These are phyloP conservation scores for Anacardium occidentale DNA, from an alignment of 345 rosid species.

Conservation along the genomic window DNA sequence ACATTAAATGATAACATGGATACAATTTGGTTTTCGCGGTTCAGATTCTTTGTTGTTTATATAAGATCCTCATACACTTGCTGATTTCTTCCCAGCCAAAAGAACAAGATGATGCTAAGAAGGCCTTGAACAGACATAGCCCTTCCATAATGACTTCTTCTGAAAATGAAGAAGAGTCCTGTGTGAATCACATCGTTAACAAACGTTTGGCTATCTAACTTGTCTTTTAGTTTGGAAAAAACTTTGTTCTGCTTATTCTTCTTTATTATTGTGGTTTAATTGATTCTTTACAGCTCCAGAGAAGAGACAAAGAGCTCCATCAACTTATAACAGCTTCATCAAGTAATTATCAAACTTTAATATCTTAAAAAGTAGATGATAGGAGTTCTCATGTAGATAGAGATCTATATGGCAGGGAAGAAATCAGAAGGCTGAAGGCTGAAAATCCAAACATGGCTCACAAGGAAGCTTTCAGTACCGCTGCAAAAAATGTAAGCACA, in stretches of 20 bases:
- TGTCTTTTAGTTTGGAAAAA: neutral
- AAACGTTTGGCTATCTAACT: conserved; percentile 58
- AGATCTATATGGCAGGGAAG: conserved; percentile 60
- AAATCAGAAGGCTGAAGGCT: conserved; percentile 90
- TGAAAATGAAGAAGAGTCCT: conserved; percentile 66
- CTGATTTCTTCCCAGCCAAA: conserved; percentile 32
- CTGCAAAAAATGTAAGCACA: conserved; percentile 79
- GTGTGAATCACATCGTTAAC: conserved; percentile 59
- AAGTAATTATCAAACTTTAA: conserved; percentile 46
- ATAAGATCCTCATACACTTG: neutral
- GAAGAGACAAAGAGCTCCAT: conserved; percentile 97
- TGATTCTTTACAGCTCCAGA: conserved; percentile 66
- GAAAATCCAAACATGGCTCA: conserved; percentile 91
- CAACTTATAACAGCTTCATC: conserved; percentile 93
- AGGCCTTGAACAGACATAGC: conserved; percentile 35
- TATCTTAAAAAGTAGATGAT: no score
- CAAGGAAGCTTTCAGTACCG: conserved; percentile 96
- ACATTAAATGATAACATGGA: no score
- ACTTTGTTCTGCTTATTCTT: neutral
- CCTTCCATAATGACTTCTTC: conserved; percentile 51
- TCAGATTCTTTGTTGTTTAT: neutral
- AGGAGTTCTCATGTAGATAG: conserved; percentile 10
- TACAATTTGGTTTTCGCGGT: neutral
- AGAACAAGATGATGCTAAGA: conserved; percentile 38
- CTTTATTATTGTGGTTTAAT: neutral